Conservation (phyloP, 331 rosid species). For the Malus hybrid region DNA sequence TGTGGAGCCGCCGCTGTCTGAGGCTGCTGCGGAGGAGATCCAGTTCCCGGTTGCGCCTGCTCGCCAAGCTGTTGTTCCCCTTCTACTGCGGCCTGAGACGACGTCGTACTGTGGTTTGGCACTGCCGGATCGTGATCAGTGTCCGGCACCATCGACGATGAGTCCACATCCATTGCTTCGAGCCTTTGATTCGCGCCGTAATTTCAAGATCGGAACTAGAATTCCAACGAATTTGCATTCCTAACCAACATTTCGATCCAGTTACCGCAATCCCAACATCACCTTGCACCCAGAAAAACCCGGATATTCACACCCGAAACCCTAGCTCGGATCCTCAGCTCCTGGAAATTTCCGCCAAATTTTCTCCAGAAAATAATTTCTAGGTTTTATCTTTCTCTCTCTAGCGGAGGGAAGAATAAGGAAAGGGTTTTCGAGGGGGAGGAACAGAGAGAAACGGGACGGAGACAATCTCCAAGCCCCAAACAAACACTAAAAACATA, state of each 20-base stretch:
- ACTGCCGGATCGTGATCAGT: slow-evolving; percentile 68
- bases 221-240: slow-evolving; percentile 40
- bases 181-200: slow-evolving; percentile 43
- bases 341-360: slow-evolving; percentile 7
- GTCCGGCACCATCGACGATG: slow-evolving; percentile 79
- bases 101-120: slow-evolving; percentile 34
- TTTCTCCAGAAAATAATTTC: slow-evolving; percentile 1
- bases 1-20: slow-evolving; percentile 12
- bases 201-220: slow-evolving; percentile 62
- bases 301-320: slow-evolving; percentile 34
- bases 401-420: neutral
- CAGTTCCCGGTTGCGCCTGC: slow-evolving; percentile 38
- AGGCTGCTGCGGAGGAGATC: slow-evolving; percentile 33
- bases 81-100: slow-evolving; percentile 38
- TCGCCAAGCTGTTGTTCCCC: slow-evolving; percentile 59
- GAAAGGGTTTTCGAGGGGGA: neutral
- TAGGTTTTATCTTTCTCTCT: slow-evolving; percentile 24
- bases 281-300: slow-evolving; percentile 6
- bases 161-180: slow-evolving; percentile 80
- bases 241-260: slow-evolving; percentile 45
- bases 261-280: slow-evolving; percentile 29
- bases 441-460: slow-evolving; percentile 24
- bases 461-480: slow-evolving; percentile 38
- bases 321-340: slow-evolving; percentile 50
- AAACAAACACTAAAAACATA: slow-evolving; percentile 23